These are phyloP conservation scores for Protomyces pachydermus DNA, from an alignment of 1,139 yeast species.

Conservation along the genomic window DNA sequence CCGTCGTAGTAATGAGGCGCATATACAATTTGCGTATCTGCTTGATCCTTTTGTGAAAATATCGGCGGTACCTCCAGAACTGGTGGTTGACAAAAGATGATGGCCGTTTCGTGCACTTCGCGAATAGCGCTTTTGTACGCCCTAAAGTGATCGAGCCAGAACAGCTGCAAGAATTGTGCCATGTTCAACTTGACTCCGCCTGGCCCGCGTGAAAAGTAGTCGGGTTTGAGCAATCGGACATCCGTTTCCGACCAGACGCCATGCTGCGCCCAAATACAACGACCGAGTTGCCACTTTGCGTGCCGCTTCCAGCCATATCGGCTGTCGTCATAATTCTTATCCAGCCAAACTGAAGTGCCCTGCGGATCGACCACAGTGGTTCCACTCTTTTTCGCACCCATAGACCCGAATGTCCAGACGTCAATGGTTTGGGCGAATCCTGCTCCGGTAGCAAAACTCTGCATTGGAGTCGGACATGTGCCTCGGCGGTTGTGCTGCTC, in stretches of 20 bases:
- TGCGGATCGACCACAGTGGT: slow-evolving; percentile 54
- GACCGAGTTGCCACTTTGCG: slow-evolving; percentile 61
- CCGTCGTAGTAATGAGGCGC: slow-evolving; percentile 94
- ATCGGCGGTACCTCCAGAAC: slow-evolving; percentile 75
- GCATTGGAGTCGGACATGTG: slow-evolving; percentile 39
- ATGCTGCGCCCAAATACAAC: slow-evolving; percentile 72
- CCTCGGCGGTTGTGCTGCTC: slow-evolving; percentile 36
- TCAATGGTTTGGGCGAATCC: slow-evolving; percentile 65
- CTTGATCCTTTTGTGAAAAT: slow-evolving; percentile 49
- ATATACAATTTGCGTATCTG: slow-evolving; percentile 61
- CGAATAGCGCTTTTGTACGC: slow-evolving; percentile 49
- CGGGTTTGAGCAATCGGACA: slow-evolving; percentile 42
- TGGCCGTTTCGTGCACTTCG: slow-evolving; percentile 44
- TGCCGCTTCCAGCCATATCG: slow-evolving; percentile 68
- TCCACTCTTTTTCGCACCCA: slow-evolving; percentile 66
- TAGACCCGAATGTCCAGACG: slow-evolving; percentile 56
- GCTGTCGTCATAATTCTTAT: slow-evolving; percentile 45
- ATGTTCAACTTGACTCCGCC: slow-evolving; percentile 45
- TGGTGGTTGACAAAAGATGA: slow-evolving; percentile 74
- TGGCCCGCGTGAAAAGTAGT: slow-evolving; percentile 49
- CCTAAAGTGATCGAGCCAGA: slow-evolving; percentile 53
- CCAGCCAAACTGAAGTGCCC: slow-evolving; percentile 62
- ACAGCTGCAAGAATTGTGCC: slow-evolving; percentile 53
- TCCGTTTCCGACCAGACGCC: slow-evolving; percentile 59
- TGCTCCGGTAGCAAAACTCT: slow-evolving; percentile 52